Conservation (phyloP, 139 green algal genomes). For the Deuterostichococcus epilithicus region DNA sequence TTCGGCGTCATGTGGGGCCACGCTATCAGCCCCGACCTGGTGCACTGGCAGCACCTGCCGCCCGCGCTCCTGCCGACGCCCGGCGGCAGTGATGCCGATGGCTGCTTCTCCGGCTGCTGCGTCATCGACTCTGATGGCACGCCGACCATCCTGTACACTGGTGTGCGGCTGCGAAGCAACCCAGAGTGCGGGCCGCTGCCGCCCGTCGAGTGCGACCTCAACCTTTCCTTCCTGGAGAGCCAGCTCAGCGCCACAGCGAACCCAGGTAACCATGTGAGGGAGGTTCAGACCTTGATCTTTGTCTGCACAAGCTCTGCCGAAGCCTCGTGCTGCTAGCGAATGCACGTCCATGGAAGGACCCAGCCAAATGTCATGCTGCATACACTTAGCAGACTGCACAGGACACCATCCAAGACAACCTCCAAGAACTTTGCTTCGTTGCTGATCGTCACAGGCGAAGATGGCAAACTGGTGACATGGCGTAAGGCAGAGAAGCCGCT, state of each 20-base stretch:
- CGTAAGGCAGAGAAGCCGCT: constrained; percentile 62
- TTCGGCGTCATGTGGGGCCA: constrained; percentile 85
- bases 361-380: no score
- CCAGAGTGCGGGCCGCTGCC: constrained; percentile 25
- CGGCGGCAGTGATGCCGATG: constrained; percentile 65
- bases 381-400: no score
- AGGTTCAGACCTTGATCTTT: neutral
- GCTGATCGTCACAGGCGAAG: constrained; percentile 26
- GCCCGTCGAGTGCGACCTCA: constrained; percentile 39
- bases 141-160: constrained; percentile 67
- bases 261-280: constrained; percentile 30
- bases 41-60: constrained; percentile 68
- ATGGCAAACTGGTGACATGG: constrained; percentile 61
- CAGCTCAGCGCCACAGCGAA: constrained; percentile 62
- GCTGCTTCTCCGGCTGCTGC: constrained; percentile 78
- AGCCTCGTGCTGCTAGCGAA: no score
- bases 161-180: constrained; percentile 68
- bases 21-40: constrained; percentile 52
- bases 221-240: constrained; percentile 76
- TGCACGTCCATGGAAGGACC: no score
- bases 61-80: constrained; percentile 66
- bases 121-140: constrained; percentile 46
- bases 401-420: no score
- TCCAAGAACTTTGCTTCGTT: neutral
- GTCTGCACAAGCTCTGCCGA: no score